These are phyloP conservation scores for Botryotinia globosa DNA, from an alignment of 2,329 filamentous ascomycete genomes.

Conservation along the genomic window DNA sequence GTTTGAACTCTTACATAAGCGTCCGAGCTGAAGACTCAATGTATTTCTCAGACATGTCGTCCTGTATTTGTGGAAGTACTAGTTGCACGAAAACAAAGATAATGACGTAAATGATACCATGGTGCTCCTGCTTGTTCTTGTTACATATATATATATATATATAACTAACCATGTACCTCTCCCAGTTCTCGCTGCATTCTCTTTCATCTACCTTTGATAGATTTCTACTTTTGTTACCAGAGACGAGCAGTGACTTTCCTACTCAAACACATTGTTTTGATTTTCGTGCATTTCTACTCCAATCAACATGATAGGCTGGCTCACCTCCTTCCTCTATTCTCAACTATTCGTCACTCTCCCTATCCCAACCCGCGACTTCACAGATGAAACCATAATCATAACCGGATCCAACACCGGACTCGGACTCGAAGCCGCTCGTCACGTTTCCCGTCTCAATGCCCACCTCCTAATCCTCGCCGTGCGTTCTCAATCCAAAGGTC, in stretches of 20 bases:
- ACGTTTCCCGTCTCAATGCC: slow-evolving; percentile 38
- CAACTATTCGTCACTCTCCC: slow-evolving; percentile 24
- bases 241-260: too few relatives aligned
- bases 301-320: neutral
- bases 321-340: slow-evolving; percentile 23
- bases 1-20: neutral
- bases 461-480: slow-evolving; percentile 44
- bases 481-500: slow-evolving; percentile 40
- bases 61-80: neutral
- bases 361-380: slow-evolving; percentile 21
- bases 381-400: slow-evolving; percentile 16
- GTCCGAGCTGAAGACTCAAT: neutral
- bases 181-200: too few relatives aligned
- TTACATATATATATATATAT: neutral
- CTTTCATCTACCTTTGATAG: neutral
- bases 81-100: neutral
- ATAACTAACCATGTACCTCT: neutral
- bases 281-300: neutral
- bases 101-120: neutral
- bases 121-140: too few relatives aligned
- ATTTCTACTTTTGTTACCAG: neutral
- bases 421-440: slow-evolving; percentile 40
- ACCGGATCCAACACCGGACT: slow-evolving; percentile 21
- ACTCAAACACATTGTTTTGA: neutral
- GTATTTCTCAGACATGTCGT: neutral